A percentile compares a stretch with the other conserved stretches of the same genome.
Conservation (phyloP, 371 early-diverging fungal species). For the Lichtheimia hyalospora region DNA sequence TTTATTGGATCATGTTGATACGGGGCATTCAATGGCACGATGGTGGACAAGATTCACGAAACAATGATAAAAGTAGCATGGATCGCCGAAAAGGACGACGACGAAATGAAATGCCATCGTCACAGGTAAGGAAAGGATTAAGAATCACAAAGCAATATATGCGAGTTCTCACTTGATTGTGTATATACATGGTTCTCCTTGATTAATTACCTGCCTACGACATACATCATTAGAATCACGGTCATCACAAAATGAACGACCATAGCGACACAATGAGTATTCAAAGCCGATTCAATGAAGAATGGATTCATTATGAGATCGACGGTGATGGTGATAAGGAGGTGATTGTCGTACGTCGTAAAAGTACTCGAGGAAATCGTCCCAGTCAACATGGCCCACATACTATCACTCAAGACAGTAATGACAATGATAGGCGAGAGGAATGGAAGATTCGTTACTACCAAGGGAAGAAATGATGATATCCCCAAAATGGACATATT, state of each 20-base stretch:
- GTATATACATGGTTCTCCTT: neutral
- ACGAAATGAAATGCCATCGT: neutral
- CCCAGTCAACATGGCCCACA: too few species aligned
- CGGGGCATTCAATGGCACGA: conserved; percentile 9
- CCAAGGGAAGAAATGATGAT: too few species aligned
- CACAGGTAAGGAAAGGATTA: conserved; percentile 1
- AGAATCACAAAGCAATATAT: neutral
- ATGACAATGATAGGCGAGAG: neutral
- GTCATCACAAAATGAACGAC: too few species aligned
- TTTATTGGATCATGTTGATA: conserved; percentile 11
- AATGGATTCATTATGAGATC: neutral
- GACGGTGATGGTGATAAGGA: neutral
- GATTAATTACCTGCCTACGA: too few species aligned
- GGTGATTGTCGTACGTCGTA: neutral
- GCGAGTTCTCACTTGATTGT: conserved; percentile 1
- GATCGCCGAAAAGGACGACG: neutral
- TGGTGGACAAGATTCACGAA: neutral
- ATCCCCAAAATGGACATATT: neutral
- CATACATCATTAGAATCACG: too few species aligned
- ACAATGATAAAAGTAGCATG: neutral
- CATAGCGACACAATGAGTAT: too few species aligned
- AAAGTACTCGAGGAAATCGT: neutral
- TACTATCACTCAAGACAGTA: conserved; percentile 1
- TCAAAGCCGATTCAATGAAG: neutral
- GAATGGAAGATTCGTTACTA: conserved; percentile 11